Base-by-base conservation (phyloP, 2,329 filamentous ascomycete species). In the Aspergillus candidus region DNA sequence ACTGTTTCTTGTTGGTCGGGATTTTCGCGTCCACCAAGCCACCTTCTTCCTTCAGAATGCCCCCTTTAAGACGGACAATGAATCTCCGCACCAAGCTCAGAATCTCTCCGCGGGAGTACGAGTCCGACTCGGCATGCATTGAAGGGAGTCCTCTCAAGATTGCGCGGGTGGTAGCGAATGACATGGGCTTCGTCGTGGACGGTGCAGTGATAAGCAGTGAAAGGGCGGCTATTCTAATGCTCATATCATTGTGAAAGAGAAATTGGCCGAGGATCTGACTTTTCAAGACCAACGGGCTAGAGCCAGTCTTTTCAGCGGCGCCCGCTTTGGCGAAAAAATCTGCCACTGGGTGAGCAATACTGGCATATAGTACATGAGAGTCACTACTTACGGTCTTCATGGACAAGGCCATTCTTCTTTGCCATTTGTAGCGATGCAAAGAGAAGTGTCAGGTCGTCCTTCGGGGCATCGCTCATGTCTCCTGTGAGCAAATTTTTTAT, bases 21-120 rank as follows among this genome's bases (percentile, higher is more conserved):
- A 47, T 32, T 18, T 47, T 41, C 13, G 33, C 40, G 8, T 54
- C 46, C 2, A 41, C 32, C 5, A 76, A 45, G n/a, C 46, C 43
- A n/a, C 58, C 51, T 35, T 52, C 51, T 29, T 56, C 49, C n/a
- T 44, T 52, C 38, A 57, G 74, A 13, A 84, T 79, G 8, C 83
- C 78, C 17, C 82, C 82, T 52, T 84, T 77, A 4, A 94, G 71
- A 35, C 90, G 82, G 55, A 85, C 83, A 46, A 90, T 79, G 62
- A 97, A 80, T 54, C 83, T 82, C 49, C 87, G 83, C 2, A 84
- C 80, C 49, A 86, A 78, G 17, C 82, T 81, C 18, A 91, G 74
- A 2, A 94, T 75, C 54, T 94, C 88, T 46, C 90, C 84, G 44
- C 93, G 81, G 52, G 90, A 85, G 56, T 91, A 88, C 5, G 91